Conservation (phyloP, 2,329 filamentous ascomycete species). For the Xylariaceae sp. region DNA sequence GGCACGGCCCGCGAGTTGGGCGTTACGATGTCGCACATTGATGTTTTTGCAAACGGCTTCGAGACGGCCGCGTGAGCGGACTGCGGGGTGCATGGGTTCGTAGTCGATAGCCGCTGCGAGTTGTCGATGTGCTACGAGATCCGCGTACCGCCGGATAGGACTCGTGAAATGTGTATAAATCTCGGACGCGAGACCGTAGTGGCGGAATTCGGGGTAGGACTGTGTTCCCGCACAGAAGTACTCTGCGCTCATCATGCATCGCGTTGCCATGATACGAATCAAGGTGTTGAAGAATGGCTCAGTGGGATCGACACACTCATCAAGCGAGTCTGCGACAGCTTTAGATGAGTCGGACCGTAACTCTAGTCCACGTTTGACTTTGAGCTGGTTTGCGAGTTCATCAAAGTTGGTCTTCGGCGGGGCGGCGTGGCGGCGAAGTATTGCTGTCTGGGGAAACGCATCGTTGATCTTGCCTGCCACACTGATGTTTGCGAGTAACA, state of each 20-base stretch:
- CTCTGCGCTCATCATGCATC: constrained; percentile 98
- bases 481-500: constrained; percentile 95
- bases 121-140: constrained; percentile 89
- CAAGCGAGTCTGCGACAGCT: constrained; percentile 89
- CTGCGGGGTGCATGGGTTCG: constrained; percentile 74
- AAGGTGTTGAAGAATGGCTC: constrained; percentile 99
- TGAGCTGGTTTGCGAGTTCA: constrained; percentile 85
- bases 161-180: constrained; percentile 99
- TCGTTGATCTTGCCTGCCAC: constrained; percentile 88
- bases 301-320: constrained; percentile 70
- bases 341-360: constrained; percentile 82
- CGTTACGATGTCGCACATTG: constrained; percentile 94
- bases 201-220: constrained; percentile 88
- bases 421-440: constrained; percentile 85
- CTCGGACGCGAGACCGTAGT: constrained; percentile 92
- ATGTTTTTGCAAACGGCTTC: constrained; percentile 97
- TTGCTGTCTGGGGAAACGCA: constrained; percentile 89
- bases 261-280: constrained; percentile 92
- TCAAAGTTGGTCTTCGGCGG: constrained; percentile 97
- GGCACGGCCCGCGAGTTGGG: constrained; percentile 88
- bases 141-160: constrained; percentile 95
- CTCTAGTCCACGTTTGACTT: constrained; percentile 77
- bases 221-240: constrained; percentile 96
- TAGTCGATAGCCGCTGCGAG: constrained; percentile 94
- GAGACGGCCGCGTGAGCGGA: constrained; percentile 78